Base-by-base conservation (phyloP, 75 land plant species). In the Cupressus sempervirens region DNA sequence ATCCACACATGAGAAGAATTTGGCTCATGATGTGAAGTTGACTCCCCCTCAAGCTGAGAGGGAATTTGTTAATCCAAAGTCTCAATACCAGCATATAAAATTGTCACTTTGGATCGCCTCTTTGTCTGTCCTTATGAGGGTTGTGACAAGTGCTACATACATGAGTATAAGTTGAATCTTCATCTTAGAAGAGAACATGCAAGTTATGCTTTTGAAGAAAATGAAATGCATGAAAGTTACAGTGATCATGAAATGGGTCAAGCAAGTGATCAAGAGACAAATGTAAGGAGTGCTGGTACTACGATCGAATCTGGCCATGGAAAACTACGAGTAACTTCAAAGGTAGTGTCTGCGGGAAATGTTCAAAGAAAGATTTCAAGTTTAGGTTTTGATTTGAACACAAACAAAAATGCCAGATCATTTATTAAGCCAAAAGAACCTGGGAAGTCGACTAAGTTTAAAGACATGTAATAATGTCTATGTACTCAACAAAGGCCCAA, bases 161-260 rank as follows among this genome's bases (percentile, higher is more conserved):
- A 96, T 58, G 97, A 95, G 73, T 98, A 98, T 88, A 98, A 98
- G 86, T 90, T 98, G 30, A 98, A 98, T 86, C 96, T 98, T 72
- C 99, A 98, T 86, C 83, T 98, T 26, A 94, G 89, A 85, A 88
- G 86, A 73, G 93, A 91, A 76, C 99, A 98, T 87, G 90, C 91
- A 18, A 91, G 89, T 29, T 93, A 98, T 56, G 81, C 88, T 50
- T 41, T 85, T 6, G 93, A 90, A 58, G 94, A 94, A 62, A 90
- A 88, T 75, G 89, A 90, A 30, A 87, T 88, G 40, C 88, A 65
- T 48, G 84, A 80, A 56, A 81, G 79, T 54, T 88, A 89, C 38
- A 93, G 83, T 30, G 93, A 94, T 12, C 90, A 97, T 62, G 96
- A 94, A 46, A 80, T 89, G 85, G 96, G 92, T 80, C 97, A 93